Percentiles rank a stretch among this genome's conserved stretches.
These are phyloP conservation scores for Apiospora hydei DNA, from an alignment of 2,329 filamentous ascomycete species.

Conservation along the genomic window DNA sequence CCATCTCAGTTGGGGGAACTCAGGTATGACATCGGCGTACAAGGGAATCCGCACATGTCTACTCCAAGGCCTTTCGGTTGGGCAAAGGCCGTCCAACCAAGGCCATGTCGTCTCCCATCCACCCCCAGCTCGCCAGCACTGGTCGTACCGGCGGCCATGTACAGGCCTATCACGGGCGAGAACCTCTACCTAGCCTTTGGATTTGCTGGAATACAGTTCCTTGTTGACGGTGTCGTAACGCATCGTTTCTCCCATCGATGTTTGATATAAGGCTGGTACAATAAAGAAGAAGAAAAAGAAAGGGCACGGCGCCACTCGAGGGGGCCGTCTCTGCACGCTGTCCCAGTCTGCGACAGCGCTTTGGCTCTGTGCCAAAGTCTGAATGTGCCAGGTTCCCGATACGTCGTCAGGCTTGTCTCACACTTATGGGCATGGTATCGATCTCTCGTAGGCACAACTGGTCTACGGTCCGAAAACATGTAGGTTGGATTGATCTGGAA, in stretches of 20 bases:
- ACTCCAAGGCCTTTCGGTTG: not conserved
- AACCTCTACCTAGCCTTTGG: not conserved
- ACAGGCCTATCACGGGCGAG: not conserved
- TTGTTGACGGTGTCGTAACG: not conserved
- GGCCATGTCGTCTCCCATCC: not conserved
- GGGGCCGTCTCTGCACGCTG: not conserved
- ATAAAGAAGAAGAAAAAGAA: not conserved
- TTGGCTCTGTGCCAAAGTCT: constrained; percentile 2
- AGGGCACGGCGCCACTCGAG: not conserved
- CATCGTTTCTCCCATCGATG: not conserved
- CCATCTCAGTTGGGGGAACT: not conserved
- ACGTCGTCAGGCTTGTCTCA: constrained; percentile 1
- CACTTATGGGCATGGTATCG: not conserved
- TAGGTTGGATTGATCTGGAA: not conserved
- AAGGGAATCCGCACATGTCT: not conserved
- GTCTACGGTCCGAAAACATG: not conserved
- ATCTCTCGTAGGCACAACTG: not conserved
- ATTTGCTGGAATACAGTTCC: not conserved
- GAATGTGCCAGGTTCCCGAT: constrained; percentile 1
- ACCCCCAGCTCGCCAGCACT: not conserved
- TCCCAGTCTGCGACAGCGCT: constrained; percentile 11
- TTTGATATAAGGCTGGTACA: not conserved
- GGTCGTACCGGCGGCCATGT: not conserved
- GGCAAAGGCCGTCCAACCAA: not conserved
- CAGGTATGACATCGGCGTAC: constrained; percentile 5